Evolutionary conservation across 805 yeast species (phyloP), one percentile per base, ranked within the genome.

Genomic region (Grigorovia humatica): DNA sequence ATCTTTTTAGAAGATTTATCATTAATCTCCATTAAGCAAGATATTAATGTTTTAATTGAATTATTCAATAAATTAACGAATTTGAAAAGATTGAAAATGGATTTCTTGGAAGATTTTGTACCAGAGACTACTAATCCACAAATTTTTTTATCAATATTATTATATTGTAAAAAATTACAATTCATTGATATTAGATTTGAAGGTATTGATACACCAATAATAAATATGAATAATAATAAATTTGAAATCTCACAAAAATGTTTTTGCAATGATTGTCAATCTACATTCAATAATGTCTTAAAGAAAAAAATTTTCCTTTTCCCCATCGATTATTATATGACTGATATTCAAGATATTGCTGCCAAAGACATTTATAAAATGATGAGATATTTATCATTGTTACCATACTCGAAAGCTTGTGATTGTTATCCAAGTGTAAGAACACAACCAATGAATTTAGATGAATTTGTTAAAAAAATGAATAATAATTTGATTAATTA

Each of bases 361-460:
- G 63, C 65, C 7, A 65, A 70, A 47, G 73, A 71, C 53, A 68
- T 67, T 44, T 71, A 67, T 51, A 65, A 66, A 12, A 67, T 65
- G 59, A 68, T 72, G 60, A 59, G 67, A 44, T 57, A 61, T 40
- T 56, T 70, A 9, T 67, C 68, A 20, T 51, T 73, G 27, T 56
- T 69, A 42, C 76, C 76, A 2, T 73, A 73, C 51, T 71, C 76
- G 0, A 72, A 72, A 51, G 75, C 76, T 1, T 70, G 72, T 46
- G 76, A 72, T 55, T 60, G 58, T 46, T 72, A 69, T 54, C 76
- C 76, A 27, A 64, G 73, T 44, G 75, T 73, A 4, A 63, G 71
- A 47, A 73, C 76, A 0, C 73, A 70, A 29, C 69, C 73, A 15
- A 72, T 70, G 65, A 66, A 63, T 51, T 52, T 71, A 42, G 59